These are phyloP conservation scores for Phialocephala sp. DNA, from an alignment of 2,329 filamentous ascomycete genomes.

Conservation along the genomic window DNA sequence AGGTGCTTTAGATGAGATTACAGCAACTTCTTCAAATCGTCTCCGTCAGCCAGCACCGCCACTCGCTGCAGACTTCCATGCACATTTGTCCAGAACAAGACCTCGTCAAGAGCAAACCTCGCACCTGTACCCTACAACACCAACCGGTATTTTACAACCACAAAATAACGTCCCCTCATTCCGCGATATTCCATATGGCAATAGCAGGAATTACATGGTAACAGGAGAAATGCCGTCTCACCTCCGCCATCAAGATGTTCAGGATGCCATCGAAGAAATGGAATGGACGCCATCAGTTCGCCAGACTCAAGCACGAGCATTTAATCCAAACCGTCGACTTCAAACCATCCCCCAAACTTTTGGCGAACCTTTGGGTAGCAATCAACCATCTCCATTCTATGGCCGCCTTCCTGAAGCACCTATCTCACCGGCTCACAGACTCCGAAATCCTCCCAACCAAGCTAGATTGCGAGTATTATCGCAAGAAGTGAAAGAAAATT, in stretches of 20 bases:
- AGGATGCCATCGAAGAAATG: slow-evolving; percentile 55
- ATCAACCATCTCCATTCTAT: slow-evolving; percentile 60
- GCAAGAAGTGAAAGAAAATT: slow-evolving; percentile 53
- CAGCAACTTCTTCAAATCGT: slow-evolving; percentile 37
- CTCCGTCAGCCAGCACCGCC: slow-evolving; percentile 15
- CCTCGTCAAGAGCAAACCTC: neutral
- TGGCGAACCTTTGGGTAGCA: slow-evolving; percentile 31
- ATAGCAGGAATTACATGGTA: slow-evolving; percentile 21
- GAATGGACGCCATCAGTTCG: slow-evolving; percentile 70
- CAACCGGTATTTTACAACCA: neutral
- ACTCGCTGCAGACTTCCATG: slow-evolving; percentile 1
- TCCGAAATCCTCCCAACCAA: slow-evolving; percentile 65
- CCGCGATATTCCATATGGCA: slow-evolving; percentile 21
- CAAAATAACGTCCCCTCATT: slow-evolving; percentile 15
- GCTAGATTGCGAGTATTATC: slow-evolving; percentile 56
- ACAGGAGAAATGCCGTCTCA: slow-evolving; percentile 19
- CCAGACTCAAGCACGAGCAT: slow-evolving; percentile 59
- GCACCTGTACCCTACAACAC: neutral
- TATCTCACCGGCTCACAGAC: slow-evolving; percentile 64
- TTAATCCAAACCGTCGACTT: slow-evolving; percentile 51
- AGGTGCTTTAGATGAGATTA: slow-evolving; percentile 54
- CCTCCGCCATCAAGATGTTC: slow-evolving; percentile 6
- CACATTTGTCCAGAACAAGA: neutral
- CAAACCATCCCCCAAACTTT: slow-evolving; percentile 45
- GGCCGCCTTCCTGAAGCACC: slow-evolving; percentile 74